phyloP scores from a whole-genome alignment of 176 grass and related monocot genomes.

The Juncus effusus region DNA sequence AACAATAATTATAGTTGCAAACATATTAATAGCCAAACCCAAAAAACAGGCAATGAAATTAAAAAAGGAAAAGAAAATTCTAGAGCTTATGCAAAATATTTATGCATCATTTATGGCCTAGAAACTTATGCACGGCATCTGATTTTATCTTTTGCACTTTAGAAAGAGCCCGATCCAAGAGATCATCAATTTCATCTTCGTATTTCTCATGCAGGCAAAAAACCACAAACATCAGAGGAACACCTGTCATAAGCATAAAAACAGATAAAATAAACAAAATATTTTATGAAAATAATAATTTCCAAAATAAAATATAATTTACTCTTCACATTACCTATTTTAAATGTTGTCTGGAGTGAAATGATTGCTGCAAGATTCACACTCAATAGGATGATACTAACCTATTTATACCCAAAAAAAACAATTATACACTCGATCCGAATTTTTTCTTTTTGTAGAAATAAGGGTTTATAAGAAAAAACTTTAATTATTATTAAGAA shows the following conservation, averaged over 20 bases:
- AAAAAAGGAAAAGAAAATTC: constrained; percentile 1
- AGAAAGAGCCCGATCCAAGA: constrained; percentile 34
- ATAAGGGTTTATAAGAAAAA: constrained; percentile 1
- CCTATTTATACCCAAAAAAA: constrained; percentile 43
- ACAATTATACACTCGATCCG: neutral
- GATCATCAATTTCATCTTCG: constrained; percentile 64
- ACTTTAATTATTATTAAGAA: neutral
- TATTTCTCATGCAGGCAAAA: constrained; percentile 88
- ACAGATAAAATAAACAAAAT: constrained; percentile 11
- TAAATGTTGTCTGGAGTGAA: constrained; percentile 53
- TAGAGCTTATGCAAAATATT: constrained; percentile 9
- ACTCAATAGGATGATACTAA: constrained; percentile 50
- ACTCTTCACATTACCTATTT: constrained; percentile 52
- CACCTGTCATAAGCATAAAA: constrained; percentile 42
- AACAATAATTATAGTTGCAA: constrained; percentile 1
- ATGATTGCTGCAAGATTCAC: constrained; percentile 67
- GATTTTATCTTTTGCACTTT: constrained; percentile 38
- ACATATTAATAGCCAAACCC: neutral
- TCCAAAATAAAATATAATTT: too few species aligned
- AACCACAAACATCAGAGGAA: constrained; percentile 53
- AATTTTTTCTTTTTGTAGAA: neutral
- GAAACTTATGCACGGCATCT: constrained; percentile 40
- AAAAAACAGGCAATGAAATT: neutral
- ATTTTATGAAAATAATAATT: neutral
- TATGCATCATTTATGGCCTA: constrained; percentile 37